Evolutionary conservation across 2,329 filamentous ascomycete genomes (phyloP).

Genomic region (Ophiocordyceps polyrhachis-furcata): DNA sequence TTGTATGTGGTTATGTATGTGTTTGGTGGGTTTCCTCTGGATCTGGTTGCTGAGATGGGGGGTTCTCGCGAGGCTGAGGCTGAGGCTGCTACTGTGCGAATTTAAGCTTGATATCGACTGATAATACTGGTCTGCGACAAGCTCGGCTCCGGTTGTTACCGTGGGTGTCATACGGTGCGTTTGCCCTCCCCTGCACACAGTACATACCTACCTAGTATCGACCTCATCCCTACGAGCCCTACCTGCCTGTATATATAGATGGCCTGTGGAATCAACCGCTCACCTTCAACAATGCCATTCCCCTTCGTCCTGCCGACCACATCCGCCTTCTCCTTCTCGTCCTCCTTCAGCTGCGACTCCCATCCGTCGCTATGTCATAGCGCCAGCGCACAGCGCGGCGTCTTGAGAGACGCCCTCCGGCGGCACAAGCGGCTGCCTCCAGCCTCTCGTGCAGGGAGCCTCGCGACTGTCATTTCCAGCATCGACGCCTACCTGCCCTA

Average conservation of each 20-base stretch:
- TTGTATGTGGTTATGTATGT: too few species aligned
- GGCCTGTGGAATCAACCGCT: background rate
- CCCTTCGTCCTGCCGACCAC: slow-evolving; percentile 80
- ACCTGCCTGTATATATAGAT: background rate
- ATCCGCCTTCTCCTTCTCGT: slow-evolving; percentile 65
- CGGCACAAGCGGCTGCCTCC: slow-evolving; percentile 72
- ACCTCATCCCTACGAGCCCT: background rate
- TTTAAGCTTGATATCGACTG: too few species aligned
- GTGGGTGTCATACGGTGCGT: background rate
- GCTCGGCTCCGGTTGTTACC: background rate
- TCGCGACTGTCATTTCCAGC: slow-evolving; percentile 49
- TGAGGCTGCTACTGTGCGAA: too few species aligned
- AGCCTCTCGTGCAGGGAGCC: slow-evolving; percentile 47
- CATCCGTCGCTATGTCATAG: slow-evolving; percentile 77
- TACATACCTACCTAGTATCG: background rate
- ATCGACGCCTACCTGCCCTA: slow-evolving; percentile 70
- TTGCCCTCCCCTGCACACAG: background rate
- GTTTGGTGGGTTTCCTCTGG: too few species aligned
- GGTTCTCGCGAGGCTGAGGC: too few species aligned
- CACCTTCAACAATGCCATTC: slow-evolving; percentile 55
- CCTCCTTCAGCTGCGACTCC: slow-evolving; percentile 57
- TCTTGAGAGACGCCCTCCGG: slow-evolving; percentile 71
- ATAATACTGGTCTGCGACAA: background rate
- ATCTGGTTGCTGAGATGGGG: too few species aligned
- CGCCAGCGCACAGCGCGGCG: slow-evolving; percentile 66